Evolutionary conservation across 2,329 filamentous ascomycete species (phyloP).

Genomic region (Calonectria pauciramosa): DNA sequence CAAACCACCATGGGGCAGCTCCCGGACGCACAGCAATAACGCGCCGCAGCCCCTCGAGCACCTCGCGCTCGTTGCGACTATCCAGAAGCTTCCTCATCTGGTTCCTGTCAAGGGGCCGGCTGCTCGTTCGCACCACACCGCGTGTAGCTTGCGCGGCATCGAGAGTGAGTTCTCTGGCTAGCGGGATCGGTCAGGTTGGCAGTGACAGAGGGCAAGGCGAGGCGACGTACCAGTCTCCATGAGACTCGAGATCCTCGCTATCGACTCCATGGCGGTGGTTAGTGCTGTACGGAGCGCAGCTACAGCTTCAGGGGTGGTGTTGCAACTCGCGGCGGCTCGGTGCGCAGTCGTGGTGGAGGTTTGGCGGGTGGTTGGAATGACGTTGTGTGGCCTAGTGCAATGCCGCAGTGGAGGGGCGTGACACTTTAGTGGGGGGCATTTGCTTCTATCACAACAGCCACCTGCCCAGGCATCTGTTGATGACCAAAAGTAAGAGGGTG

Average conservation of each 20-base stretch:
- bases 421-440: conserved; percentile 32
- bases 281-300: conserved; percentile 15
- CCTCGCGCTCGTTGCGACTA: conserved; percentile 91
- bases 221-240: conserved; percentile 86
- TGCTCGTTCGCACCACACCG: conserved; percentile 68
- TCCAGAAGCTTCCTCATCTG: conserved; percentile 97
- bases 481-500: not conserved
- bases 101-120: conserved; percentile 77
- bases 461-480: no score
- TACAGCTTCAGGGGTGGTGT: conserved; percentile 28
- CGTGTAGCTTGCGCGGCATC: conserved; percentile 94
- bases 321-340: conserved; percentile 26
- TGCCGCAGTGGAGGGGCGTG: conserved; percentile 38
- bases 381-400: conserved; percentile 36
- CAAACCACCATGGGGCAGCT: not conserved
- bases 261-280: conserved; percentile 84
- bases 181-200: conserved; percentile 37
- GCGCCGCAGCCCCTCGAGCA: conserved; percentile 90
- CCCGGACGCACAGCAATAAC: conserved; percentile 82
- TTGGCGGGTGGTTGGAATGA: conserved; percentile 41
- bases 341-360: conserved; percentile 27
- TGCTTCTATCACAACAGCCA: not conserved
- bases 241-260: conserved; percentile 92
- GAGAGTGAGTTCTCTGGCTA: conserved; percentile 96
- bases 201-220: conserved; percentile 19